Base-by-base conservation (phyloP, 225 moss, liverwort and hornwort genomes). In the Polytrichum formosum region DNA sequence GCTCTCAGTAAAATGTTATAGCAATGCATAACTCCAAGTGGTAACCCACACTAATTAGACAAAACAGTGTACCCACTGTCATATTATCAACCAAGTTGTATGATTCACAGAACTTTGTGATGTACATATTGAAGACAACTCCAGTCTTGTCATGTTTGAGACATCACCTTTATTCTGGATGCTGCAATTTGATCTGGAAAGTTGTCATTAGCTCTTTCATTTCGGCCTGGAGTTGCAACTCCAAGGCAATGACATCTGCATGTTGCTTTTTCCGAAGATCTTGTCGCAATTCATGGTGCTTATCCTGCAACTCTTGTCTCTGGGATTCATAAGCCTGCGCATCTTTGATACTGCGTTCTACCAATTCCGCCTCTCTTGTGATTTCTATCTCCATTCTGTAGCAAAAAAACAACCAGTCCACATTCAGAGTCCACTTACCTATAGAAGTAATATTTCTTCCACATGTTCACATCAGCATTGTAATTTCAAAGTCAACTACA, bases 321-420 rank as follows among this genome's bases (percentile, higher is more conserved):
- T 71, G 21, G 5, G 62, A 22, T 63, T 71, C 71, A 62, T 59
- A 71, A n/a, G 26, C 71, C 17, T 71, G 22, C 16, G 71, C 71
- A 35, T 62, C 71, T 1, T 18, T 33, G 60, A 71, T 28, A 46
- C 61, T 71, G 6, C 62, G 61, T 71, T 71, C 71, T 16, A 70
- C 56, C 30, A 71, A 31, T 31, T 46, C 22, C 35, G 33, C 28
- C 71, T 71, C 61, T 26, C 35, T 71, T 26, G 18, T 21, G 6
- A 71, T 71, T 26, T 71, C 37, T 35, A 35, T 26, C 33, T 71
- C 71, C 71, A 61, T 71, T 30, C 71, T 71, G 61, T 62, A 71
- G 16, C n/a, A 59, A 22, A 26, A 26, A 26, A 59, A 59, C 59
- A 59, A 23, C 21, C 59, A 59, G 21, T 6, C 59, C 21, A 7